Conservation (phyloP, 2,329 filamentous ascomycete genomes). For the Fusarium sp. region DNA sequence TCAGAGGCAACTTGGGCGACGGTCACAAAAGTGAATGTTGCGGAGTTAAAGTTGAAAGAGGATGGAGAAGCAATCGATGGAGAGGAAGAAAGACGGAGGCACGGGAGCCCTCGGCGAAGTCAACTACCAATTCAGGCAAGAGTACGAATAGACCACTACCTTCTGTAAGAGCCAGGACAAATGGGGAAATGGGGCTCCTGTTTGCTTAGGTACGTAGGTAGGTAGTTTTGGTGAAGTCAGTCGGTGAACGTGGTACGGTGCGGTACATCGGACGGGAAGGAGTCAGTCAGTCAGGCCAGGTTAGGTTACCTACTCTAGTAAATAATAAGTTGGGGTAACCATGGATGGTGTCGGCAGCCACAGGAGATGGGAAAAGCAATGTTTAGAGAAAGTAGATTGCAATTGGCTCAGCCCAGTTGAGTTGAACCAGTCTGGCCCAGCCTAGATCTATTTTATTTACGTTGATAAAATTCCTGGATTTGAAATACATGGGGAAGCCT, state of each 20-base stretch:
- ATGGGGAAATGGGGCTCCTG: slow-evolving; percentile 27
- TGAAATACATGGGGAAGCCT: not conserved
- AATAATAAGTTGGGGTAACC: slow-evolving; percentile 6
- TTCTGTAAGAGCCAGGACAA: slow-evolving; percentile 21
- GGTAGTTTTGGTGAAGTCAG: slow-evolving; percentile 10
- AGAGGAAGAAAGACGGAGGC: slow-evolving; percentile 27
- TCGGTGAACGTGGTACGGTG: slow-evolving; percentile 31
- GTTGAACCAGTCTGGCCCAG: slow-evolving; percentile 4
- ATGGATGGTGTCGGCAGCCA: slow-evolving; percentile 8
- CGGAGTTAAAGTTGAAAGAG: slow-evolving; percentile 25
- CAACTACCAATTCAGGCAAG: not conserved
- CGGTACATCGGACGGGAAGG: slow-evolving; percentile 11
- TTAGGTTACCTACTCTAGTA: not conserved
- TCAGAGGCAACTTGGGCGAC: slow-evolving; percentile 13
- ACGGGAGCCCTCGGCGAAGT: slow-evolving; percentile 14
- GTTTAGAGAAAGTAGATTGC: not conserved
- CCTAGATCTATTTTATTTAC: not conserved
- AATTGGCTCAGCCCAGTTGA: slow-evolving; percentile 28
- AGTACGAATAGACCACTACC: slow-evolving; percentile 3
- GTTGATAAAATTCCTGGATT: not conserved
- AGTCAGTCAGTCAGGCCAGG: slow-evolving; percentile 16
- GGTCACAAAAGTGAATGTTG: slow-evolving; percentile 32
- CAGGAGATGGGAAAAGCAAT: slow-evolving; percentile 4
- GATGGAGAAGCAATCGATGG: slow-evolving; percentile 13
- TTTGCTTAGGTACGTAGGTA: not conserved